Evolutionary conservation across 2,329 filamentous ascomycete genomes (phyloP).

Genomic region (Alternaria metachromatica): DNA sequence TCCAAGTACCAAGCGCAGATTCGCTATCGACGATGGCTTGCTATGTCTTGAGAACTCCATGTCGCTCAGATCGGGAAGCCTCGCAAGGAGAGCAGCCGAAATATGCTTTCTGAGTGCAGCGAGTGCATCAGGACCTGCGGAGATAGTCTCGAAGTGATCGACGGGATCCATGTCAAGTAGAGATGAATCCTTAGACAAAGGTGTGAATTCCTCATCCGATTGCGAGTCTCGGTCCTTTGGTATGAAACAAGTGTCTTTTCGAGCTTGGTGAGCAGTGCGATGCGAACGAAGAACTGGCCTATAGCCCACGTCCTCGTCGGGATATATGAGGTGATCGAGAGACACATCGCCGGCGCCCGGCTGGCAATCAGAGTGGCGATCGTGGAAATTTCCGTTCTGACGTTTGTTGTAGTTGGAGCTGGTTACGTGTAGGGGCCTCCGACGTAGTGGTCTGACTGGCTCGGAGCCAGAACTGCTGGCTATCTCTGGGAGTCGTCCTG

Average conservation of each 20-base stretch:
- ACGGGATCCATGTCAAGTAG: background rate
- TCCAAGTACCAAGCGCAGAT: background rate
- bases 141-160: background rate
- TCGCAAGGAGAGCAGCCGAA: background rate
- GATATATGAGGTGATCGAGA: background rate
- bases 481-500: background rate
- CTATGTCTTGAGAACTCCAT: background rate
- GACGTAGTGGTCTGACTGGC: background rate
- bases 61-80: background rate
- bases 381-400: background rate
- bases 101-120: background rate
- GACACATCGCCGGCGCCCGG: background rate
- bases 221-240: background rate
- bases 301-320: background rate
- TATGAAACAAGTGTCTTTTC: background rate
- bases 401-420: background rate
- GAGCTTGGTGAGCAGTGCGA: background rate
- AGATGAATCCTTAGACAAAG: background rate
- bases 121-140: background rate
- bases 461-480: background rate
- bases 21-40: background rate
- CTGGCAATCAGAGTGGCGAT: background rate
- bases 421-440: background rate
- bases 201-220: background rate
- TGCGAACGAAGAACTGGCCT: background rate